Evolutionary conservation across 108 stramenopile species (phyloP), one percentile per base, ranked within the genome.

Genomic region (Schizochytrium sp.): DNA sequence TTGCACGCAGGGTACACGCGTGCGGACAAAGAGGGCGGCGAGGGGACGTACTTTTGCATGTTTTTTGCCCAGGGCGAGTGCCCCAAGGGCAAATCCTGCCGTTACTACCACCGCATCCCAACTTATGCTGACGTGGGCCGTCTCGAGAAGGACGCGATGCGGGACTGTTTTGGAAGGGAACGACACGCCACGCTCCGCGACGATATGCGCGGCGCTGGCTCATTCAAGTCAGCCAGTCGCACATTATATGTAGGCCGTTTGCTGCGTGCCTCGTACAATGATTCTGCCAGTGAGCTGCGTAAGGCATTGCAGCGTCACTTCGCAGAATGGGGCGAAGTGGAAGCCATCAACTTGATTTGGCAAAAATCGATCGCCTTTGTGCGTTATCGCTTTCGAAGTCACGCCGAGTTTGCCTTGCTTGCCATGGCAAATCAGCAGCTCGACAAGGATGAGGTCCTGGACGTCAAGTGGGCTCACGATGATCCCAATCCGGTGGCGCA

Each of bases 251-350:
- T 88, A 21, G 72, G 88, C 14, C 14, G 72, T 5, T 10, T 71
- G 34, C 87, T 28, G 58, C 51, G 48, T 5, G 69, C 71, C n/a
- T 72, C 60, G 25, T 28, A 89, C 59, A 87, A 60, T 51, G 87
- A 23, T 44, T 23, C 28, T 29, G 23, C 55, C 0, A 18, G 21
- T 44, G 88, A 58, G 69, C 57, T 91, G 14, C 72, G 91, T 47
- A 44, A 58, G 72, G 60, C 29, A 23, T 21, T 93, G 18, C n/a
- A 69, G 89, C 55, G 58, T 19, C 90, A 92, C 60, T 93, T 93
- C n/a, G 90, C 89, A 0, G 93, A 92, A 92, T 93, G 90, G 90
- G 93, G 93, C 51, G 93, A 93, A 87, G 87, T 93, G 57, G 93
- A 93, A 69, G 19, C 63, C 71, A 87, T 93, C 72, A 93, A 93